phyloP scores from a whole-genome alignment of 2,329 filamentous ascomycete species.

The Talaromyces albobiverticillius region DNA sequence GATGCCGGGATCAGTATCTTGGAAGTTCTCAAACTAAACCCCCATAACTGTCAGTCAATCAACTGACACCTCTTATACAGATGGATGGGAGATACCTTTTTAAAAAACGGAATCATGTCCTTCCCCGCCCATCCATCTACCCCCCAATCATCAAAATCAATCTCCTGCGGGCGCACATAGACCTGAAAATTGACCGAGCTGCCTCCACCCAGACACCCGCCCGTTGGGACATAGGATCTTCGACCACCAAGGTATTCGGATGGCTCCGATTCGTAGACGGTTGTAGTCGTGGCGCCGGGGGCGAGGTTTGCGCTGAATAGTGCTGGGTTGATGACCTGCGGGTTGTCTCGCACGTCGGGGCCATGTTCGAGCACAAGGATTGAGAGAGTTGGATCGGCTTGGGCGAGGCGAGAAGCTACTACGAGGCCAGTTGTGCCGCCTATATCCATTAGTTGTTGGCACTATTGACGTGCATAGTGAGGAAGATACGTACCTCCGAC shows the following conservation, averaged over 20 bases:
- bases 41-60: background rate
- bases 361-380: background rate
- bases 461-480: background rate
- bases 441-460: background rate
- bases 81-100: conserved; percentile 1
- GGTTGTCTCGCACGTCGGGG: conserved; percentile 22
- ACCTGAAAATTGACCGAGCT: background rate
- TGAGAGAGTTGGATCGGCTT: background rate
- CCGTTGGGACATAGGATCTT: background rate
- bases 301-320: background rate
- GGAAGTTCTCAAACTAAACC: conserved; percentile 18
- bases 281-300: background rate
- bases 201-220: background rate
- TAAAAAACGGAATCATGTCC: conserved; percentile 1
- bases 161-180: background rate
- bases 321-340: background rate
- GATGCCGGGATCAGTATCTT: conserved; percentile 15
- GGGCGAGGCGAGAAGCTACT: background rate
- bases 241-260: background rate
- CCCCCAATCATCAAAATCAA: conserved; percentile 3
- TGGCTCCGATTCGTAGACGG: background rate
- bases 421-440: background rate
- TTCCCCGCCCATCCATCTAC: background rate
- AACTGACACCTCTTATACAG: too few species aligned
- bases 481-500: background rate